Conservation (phyloP, 495 filamentous ascomycete genomes). For the Talaromyces stipitatus region DNA sequence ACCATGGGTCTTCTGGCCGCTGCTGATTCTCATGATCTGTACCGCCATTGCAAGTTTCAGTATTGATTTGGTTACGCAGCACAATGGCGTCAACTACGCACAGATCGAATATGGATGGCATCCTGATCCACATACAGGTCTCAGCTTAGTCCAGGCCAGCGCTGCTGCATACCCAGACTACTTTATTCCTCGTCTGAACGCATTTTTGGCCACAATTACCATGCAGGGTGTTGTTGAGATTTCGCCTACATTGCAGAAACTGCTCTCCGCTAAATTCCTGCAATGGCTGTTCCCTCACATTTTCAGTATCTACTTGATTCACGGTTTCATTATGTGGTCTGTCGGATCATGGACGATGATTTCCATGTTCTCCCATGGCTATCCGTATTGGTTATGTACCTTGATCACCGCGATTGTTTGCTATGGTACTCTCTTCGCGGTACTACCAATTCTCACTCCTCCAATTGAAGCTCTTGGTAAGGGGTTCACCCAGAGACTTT, state of each 20-base stretch:
- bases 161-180: slow-evolving; percentile 24
- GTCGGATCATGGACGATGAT: slow-evolving; percentile 8
- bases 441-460: slow-evolving; percentile 3
- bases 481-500: slow-evolving; percentile 3
- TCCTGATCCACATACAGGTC: slow-evolving; percentile 22
- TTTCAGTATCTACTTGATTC: slow-evolving; percentile 38
- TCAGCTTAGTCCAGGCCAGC: slow-evolving; percentile 15
- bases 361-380: slow-evolving; percentile 1
- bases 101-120: slow-evolving; percentile 28
- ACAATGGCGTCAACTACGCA: slow-evolving; percentile 18
- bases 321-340: slow-evolving; percentile 32
- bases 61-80: slow-evolving; percentile 20
- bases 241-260: slow-evolving; percentile 19
- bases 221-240: slow-evolving; percentile 31
- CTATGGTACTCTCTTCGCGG: slow-evolving; percentile 4
- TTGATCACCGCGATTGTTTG: slow-evolving; percentile 2
- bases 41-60: slow-evolving; percentile 17
- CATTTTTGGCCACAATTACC: slow-evolving; percentile 22
- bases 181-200: slow-evolving; percentile 31
- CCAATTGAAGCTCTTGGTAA: slow-evolving; percentile 8
- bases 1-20: slow-evolving; percentile 18
- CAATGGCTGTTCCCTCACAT: slow-evolving; percentile 33
- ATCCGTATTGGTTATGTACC: slow-evolving; percentile 7
- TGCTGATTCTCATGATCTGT: slow-evolving; percentile 14
- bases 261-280: slow-evolving; percentile 21